phyloP scores from a whole-genome alignment of 306 rosid genomes.

The Mucuna pruriens region DNA sequence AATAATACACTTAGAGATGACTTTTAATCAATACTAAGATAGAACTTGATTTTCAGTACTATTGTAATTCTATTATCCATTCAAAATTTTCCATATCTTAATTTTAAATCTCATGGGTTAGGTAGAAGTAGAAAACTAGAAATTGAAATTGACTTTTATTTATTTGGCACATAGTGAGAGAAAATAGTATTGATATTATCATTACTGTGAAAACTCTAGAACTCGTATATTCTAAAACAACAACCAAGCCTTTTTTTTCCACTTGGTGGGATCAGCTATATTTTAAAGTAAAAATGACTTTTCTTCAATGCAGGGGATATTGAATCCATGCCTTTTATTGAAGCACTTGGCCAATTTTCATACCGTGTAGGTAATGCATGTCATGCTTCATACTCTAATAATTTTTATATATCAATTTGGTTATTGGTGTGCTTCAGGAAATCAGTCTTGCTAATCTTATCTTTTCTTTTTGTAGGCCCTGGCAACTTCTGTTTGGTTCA shows the following conservation, averaged over 20 bases:
- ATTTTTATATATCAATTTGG: background rate
- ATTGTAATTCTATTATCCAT: constrained; percentile 17
- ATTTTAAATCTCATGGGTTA: constrained; percentile 9
- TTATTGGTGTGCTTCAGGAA: constrained; percentile 25
- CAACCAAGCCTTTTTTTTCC: background rate
- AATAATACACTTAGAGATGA: background rate
- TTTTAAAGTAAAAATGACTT: constrained; percentile 11
- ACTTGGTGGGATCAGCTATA: background rate
- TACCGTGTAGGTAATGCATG: constrained; percentile 75
- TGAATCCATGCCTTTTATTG: constrained; percentile 85
- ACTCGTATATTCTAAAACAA: background rate
- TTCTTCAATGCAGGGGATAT: constrained; percentile 71
- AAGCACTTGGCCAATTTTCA: constrained; percentile 88
- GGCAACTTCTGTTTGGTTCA: constrained; percentile 87
- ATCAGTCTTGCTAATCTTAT: constrained; percentile 20
- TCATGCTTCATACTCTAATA: constrained; percentile 4
- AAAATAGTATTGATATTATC: background rate
- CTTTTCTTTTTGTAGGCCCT: constrained; percentile 49
- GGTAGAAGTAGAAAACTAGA: constrained; percentile 12
- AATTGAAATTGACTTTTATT: constrained; percentile 30
- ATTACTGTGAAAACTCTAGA: background rate
- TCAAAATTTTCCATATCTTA: constrained; percentile 1
- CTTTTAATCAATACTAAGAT: background rate
- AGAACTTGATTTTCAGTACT: constrained; percentile 10
- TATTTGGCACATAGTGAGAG: background rate